Percentiles rank a stretch among this genome's conserved stretches.
These are phyloP conservation scores for Fragilaria crotonensis DNA, from an alignment of 108 stramenopile species.

Conservation along the genomic window DNA sequence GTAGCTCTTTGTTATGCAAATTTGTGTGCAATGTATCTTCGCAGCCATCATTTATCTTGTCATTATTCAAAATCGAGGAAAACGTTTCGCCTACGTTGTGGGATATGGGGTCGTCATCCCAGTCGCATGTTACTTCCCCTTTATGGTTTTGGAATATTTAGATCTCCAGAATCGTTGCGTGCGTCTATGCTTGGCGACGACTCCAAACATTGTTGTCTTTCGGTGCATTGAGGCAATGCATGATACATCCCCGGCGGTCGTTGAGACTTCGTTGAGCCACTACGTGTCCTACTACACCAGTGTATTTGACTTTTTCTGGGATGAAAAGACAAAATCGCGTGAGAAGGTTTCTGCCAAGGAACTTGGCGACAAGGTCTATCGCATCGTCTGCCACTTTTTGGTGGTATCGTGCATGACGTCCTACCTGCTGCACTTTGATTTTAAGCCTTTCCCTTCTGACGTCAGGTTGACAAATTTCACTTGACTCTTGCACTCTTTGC, in stretches of 20 bases:
- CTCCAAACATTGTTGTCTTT: constrained; percentile 16
- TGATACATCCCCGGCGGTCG: constrained; percentile 19
- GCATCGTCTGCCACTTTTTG: constrained; percentile 13
- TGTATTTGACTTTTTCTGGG: constrained; percentile 22
- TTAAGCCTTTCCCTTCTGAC: constrained; percentile 21
- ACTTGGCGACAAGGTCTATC: background rate
- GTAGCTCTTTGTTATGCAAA: constrained; percentile 11
- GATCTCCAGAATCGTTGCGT: constrained; percentile 14
- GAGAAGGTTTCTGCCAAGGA: constrained; percentile 1
- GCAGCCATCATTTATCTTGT: constrained; percentile 24
- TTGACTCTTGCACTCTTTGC: constrained; percentile 14
- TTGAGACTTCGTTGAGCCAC: constrained; percentile 20
- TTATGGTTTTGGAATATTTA: constrained; percentile 16
- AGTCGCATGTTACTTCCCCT: constrained; percentile 11
- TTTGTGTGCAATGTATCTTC: constrained; percentile 11
- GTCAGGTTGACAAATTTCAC: constrained; percentile 14
- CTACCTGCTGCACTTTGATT: constrained; percentile 18
- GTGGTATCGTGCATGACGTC: constrained; percentile 20
- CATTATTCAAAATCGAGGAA: constrained; percentile 22
- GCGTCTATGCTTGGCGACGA: constrained; percentile 4
- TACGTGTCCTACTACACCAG: constrained; percentile 32
- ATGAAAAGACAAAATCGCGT: constrained; percentile 16
- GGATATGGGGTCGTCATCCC: constrained; percentile 40
- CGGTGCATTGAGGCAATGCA: constrained; percentile 41
- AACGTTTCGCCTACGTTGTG: constrained; percentile 15